Conservation (phyloP, 1,139 yeast species). For the Geotrichum citri-aurantii region DNA sequence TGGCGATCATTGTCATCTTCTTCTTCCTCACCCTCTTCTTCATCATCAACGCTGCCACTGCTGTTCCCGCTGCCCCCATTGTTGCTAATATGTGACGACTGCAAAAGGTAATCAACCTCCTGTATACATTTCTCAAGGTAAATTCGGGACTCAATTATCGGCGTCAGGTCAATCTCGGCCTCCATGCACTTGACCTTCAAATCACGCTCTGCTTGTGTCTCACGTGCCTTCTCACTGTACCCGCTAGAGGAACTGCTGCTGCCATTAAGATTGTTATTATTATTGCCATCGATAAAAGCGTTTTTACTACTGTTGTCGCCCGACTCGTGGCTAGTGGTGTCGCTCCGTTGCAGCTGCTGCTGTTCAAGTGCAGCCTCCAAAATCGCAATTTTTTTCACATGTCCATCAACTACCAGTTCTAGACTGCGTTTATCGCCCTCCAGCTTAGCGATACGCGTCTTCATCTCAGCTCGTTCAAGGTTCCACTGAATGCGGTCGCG, state of each 20-base stretch:
- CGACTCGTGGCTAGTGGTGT: not conserved
- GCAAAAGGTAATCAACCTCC: slow-evolving; percentile 35
- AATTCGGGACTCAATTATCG: slow-evolving; percentile 32
- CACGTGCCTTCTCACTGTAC: not conserved
- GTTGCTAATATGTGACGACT: slow-evolving; percentile 24
- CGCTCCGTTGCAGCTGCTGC: not conserved
- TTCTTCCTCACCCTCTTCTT: not conserved
- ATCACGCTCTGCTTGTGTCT: not conserved
- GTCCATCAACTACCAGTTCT: slow-evolving; percentile 29
- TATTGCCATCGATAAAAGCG: not conserved
- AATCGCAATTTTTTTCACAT: slow-evolving; percentile 30
- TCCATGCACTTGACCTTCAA: slow-evolving; percentile 1
- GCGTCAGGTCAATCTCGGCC: slow-evolving; percentile 26
- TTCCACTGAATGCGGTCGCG: slow-evolving; percentile 54
- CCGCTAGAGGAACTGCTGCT: not conserved
- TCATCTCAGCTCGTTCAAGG: slow-evolving; percentile 50
- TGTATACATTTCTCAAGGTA: slow-evolving; percentile 35
- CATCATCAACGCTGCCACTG: not conserved
- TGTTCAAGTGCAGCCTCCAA: slow-evolving; percentile 23
- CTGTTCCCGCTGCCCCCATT: not conserved
- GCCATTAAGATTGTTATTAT: not conserved
- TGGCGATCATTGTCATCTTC: slow-evolving; percentile 1
- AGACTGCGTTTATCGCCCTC: slow-evolving; percentile 40
- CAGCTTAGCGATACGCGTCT: slow-evolving; percentile 38
- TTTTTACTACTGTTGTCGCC: not conserved